Evolutionary conservation across 2,329 filamentous ascomycete species (phyloP), one percentile per base, ranked within the genome.

Genomic region (Fonsecaea monophora): DNA sequence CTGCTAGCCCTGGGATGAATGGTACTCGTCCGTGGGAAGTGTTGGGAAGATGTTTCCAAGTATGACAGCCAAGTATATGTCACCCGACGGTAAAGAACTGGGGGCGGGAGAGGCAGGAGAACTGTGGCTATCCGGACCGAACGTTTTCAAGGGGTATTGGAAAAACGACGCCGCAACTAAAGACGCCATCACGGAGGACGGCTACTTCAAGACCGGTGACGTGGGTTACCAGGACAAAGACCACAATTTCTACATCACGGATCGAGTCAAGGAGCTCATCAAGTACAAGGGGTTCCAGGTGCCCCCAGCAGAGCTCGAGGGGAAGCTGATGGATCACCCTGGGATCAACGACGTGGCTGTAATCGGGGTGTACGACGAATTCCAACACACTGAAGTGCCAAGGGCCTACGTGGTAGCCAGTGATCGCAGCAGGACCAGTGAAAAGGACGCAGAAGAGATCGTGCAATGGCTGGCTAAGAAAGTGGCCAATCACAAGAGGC

Each of bases 161-260:
- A 85, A 87, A 74, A 89, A 89, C 71, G 81, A 83, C 0, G 79
- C 82, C 61, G 86, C 83, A 0, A 89, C 87, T 2, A 80, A 78
- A 25, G 81, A 86, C 37, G 85, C 85, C 10, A 77, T 89, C 42
- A 68, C 65, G 8, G 45, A 65, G 30, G 92, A 96, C 70, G 92
- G 92, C 0, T 97, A 89, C 82, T 97, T 96, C 84, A 94, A 90
- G 78, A 97, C 94, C 0, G 94, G 94, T 1, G 94, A 97, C 74
- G 88, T 97, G 32, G 91, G 92, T 3, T 89, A 91, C 70, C 87
- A 91, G 73, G 92, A 96, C 75, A 84, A 91, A 58, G 57, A 74
- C 8, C 91, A 91, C 35, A 92, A 96, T 75, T 92, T 96, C 74
- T 97, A 89, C 81, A 94, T 97, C 76, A 96, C 94, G 0, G 94